These are phyloP conservation scores for Elsinoe batatas DNA, from an alignment of 2,329 filamentous ascomycete genomes.

Conservation along the genomic window DNA sequence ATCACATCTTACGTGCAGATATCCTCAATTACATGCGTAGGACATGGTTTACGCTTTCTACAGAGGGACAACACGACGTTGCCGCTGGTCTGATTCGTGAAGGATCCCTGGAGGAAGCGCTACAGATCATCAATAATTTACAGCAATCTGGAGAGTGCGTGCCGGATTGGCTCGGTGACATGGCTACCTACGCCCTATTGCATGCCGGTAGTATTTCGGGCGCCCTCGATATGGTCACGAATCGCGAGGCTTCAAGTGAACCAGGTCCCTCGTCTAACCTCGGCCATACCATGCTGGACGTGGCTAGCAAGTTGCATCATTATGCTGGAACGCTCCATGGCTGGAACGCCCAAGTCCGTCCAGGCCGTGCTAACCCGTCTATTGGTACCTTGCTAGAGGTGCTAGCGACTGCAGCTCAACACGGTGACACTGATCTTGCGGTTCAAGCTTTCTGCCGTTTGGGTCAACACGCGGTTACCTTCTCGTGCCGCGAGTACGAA, in stretches of 20 bases:
- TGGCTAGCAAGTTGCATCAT: conserved; percentile 51
- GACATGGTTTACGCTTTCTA: conserved; percentile 57
- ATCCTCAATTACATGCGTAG: conserved; percentile 65
- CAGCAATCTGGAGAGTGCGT: conserved; percentile 47
- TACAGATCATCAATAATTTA: conserved; percentile 60
- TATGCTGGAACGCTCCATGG: conserved; percentile 56
- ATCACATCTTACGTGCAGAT: conserved; percentile 64
- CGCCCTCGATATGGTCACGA: conserved; percentile 55
- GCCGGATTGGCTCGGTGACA: conserved; percentile 61
- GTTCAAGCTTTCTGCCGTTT: conserved; percentile 61
- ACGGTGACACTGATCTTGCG: conserved; percentile 59
- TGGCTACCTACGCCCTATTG: conserved; percentile 64
- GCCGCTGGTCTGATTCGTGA: conserved; percentile 69
- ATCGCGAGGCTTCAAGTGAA: background rate
- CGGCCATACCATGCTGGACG: conserved; percentile 49
- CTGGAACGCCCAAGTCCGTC: conserved; percentile 59
- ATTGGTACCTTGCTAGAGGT: conserved; percentile 58
- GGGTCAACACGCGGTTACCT: conserved; percentile 45
- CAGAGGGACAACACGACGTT: conserved; percentile 55
- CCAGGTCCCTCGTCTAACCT: background rate
- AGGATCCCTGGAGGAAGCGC: conserved; percentile 69
- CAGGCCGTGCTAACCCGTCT: conserved; percentile 50
- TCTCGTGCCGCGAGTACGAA: conserved; percentile 67
- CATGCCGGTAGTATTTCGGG: conserved; percentile 68
- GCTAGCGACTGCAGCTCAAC: conserved; percentile 59